These are phyloP conservation scores for Tritrichomonas musculus DNA, from an alignment of 208 protist genomes.

Conservation along the genomic window DNA sequence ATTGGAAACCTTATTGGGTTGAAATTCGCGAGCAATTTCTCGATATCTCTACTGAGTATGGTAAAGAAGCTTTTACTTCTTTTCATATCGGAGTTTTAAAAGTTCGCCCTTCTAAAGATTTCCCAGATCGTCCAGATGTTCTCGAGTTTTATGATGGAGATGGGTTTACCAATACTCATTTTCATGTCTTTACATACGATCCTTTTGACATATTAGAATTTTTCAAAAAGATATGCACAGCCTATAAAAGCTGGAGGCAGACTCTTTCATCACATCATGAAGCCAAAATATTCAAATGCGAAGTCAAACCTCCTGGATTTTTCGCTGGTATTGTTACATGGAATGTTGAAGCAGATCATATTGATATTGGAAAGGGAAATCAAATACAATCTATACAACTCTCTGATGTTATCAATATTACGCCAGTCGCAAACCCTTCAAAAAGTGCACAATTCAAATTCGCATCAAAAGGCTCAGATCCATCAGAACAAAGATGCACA, in stretches of 20 bases:
- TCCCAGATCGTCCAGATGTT: not conserved
- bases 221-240: not conserved
- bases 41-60: slow-evolving; percentile 1
- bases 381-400: not conserved
- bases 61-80: slow-evolving; percentile 1
- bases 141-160: slow-evolving; percentile 34
- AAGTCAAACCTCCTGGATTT: slow-evolving; percentile 29
- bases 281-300: not conserved
- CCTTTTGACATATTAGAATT: slow-evolving; percentile 27
- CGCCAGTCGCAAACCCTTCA: not conserved
- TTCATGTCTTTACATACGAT: slow-evolving; percentile 8
- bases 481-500: not conserved
- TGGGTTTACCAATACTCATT: not conserved
- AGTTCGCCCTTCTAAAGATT: slow-evolving; percentile 25
- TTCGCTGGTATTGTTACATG: not conserved
- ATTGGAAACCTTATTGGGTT: slow-evolving; percentile 30
- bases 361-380: not conserved
- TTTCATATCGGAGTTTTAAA: slow-evolving; percentile 29
- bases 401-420: not conserved
- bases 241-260: slow-evolving; percentile 18
- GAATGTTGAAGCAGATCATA: not conserved
- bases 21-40: slow-evolving; percentile 4
- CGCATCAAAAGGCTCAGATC: not conserved
- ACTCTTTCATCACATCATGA: not conserved
- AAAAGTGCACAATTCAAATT: not conserved